Percentiles rank a stretch among this genome's conserved stretches.
Evolutionary conservation across 2,329 filamentous ascomycete species (phyloP).

Genomic region (Colletotrichum horii): DNA sequence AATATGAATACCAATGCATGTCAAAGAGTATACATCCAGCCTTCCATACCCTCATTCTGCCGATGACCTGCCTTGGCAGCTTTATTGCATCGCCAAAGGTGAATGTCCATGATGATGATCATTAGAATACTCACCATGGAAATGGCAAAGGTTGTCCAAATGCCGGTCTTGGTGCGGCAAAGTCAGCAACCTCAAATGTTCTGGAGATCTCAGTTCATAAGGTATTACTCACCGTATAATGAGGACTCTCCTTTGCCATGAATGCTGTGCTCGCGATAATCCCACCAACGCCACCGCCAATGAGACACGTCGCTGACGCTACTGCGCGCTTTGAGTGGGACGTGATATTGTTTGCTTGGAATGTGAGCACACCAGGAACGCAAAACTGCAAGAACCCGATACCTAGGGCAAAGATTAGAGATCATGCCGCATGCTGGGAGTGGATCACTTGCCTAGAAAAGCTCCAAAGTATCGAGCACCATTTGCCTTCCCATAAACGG

Average conservation of each 20-base stretch:
- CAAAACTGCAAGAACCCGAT: constrained; percentile 32
- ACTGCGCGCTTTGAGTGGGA: constrained; percentile 32
- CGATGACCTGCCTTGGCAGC: constrained; percentile 1
- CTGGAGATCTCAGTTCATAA: background rate
- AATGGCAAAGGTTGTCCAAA: constrained; percentile 16
- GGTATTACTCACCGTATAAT: constrained; percentile 9
- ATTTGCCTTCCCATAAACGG: constrained; percentile 12
- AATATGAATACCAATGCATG: too few relatives aligned
- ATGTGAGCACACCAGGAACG: constrained; percentile 31
- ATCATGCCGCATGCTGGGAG: background rate
- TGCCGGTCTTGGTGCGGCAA: background rate
- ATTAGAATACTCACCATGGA: constrained; percentile 11
- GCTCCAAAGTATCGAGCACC: constrained; percentile 26
- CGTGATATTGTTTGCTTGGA: constrained; percentile 36
- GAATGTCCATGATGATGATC: constrained; percentile 14
- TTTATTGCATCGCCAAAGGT: constrained; percentile 16
- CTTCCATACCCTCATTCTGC: constrained; percentile 9
- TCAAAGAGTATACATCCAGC: constrained; percentile 19
- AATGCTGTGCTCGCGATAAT: constrained; percentile 26
- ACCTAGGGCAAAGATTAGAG: background rate
- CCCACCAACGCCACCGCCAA: constrained; percentile 31
- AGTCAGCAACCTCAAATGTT: background rate
- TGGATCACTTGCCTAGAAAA: constrained; percentile 32
- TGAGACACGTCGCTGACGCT: constrained; percentile 31
- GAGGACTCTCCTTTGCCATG: constrained; percentile 24